These are phyloP conservation scores for Neodidymelliopsis sp. DNA, from an alignment of 2,329 filamentous ascomycete species.

Conservation along the genomic window DNA sequence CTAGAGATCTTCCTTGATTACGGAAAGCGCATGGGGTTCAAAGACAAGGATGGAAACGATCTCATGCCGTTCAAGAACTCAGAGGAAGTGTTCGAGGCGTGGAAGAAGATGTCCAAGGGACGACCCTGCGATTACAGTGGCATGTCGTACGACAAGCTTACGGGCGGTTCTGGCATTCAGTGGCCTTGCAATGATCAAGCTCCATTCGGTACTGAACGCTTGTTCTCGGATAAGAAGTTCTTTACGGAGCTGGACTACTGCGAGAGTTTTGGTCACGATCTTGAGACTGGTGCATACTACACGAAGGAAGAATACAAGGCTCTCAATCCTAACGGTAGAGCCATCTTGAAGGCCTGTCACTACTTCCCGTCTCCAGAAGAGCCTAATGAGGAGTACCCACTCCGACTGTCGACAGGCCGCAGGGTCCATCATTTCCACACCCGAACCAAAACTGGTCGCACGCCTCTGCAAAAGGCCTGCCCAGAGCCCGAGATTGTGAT, in stretches of 20 bases:
- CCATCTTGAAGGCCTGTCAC: conserved; percentile 12
- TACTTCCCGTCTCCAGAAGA: conserved; percentile 13
- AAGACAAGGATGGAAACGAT: conserved; percentile 14
- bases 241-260: conserved; percentile 15
- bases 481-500: conserved; percentile 12
- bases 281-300: conserved; percentile 16
- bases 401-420: conserved; percentile 12
- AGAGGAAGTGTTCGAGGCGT: conserved; percentile 17
- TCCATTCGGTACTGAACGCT: conserved; percentile 14
- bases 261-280: conserved; percentile 19
- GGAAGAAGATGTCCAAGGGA: conserved; percentile 17
- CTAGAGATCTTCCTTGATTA: conserved; percentile 17
- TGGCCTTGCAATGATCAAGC: conserved; percentile 18
- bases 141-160: conserved; percentile 17
- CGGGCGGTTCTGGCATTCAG: conserved; percentile 15
- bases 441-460: conserved; percentile 13
- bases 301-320: conserved; percentile 14
- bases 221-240: conserved; percentile 16
- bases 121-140: conserved; percentile 16
- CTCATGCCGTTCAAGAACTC: conserved; percentile 11
- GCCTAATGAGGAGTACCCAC: conserved; percentile 12
- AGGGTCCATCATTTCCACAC: conserved; percentile 10
- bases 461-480: conserved; percentile 10
- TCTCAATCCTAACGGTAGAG: conserved; percentile 11
- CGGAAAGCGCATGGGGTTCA: conserved; percentile 17